Conservation (phyloP, 495 filamentous ascomycete genomes). For the Mytilinidion resinicola region DNA sequence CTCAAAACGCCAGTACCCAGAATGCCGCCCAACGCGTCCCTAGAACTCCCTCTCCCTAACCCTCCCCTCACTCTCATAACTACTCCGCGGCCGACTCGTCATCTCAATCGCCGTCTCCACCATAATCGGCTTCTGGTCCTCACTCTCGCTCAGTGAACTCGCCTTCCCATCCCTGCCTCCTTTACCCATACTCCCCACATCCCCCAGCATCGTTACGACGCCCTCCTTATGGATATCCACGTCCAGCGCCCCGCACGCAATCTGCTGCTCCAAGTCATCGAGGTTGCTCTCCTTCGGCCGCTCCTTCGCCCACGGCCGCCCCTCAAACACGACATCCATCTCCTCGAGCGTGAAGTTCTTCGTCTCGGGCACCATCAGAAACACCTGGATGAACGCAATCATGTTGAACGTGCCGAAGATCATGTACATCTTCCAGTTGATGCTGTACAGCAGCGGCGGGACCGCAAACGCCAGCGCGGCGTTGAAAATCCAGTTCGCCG, state of each 20-base stretch:
- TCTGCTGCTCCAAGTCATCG: conserved; percentile 20
- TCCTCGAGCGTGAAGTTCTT: conserved; percentile 37
- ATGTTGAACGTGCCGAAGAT: conserved; percentile 44
- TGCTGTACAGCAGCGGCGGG: conserved; percentile 42
- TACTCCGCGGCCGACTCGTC: neutral
- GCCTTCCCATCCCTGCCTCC: too few relatives aligned
- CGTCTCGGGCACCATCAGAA: conserved; percentile 49
- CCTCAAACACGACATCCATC: conserved; percentile 27
- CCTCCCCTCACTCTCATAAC: neutral
- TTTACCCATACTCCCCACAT: neutral
- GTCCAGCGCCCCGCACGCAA: conserved; percentile 12
- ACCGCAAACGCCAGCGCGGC: conserved; percentile 43
- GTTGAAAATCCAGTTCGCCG: conserved; percentile 53
- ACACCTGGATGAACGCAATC: conserved; percentile 52
- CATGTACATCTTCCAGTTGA: conserved; percentile 49
- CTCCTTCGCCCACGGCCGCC: conserved; percentile 16
- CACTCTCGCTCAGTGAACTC: too few relatives aligned
- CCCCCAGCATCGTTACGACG: neutral
- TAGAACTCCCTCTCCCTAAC: too few relatives aligned
- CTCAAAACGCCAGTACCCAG: too few relatives aligned
- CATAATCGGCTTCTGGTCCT: conserved; percentile 5
- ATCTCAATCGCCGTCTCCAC: conserved; percentile 3
- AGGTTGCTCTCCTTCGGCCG: conserved; percentile 10
- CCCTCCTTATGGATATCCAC: neutral
- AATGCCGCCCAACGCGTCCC: too few relatives aligned